A percentile compares a stretch with the other conserved stretches of the same genome.
Evolutionary conservation across 805 yeast genomes (phyloP).

Genomic region (Candida chilensis): DNA sequence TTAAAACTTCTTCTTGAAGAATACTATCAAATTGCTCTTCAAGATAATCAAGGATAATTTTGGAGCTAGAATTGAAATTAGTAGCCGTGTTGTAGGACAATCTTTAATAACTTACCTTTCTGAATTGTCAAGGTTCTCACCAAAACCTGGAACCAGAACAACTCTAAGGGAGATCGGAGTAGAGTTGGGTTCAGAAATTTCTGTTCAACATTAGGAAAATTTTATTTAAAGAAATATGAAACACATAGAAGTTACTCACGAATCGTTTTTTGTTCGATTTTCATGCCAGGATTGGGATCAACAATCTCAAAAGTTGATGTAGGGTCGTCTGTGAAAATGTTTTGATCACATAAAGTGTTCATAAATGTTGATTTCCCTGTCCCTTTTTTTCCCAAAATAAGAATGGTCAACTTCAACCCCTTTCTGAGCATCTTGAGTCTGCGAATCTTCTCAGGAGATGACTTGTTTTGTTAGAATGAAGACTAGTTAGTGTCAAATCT

Average conservation of each 20-base stretch:
- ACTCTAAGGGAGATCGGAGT: slow-evolving; percentile 3
- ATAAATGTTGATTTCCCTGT: slow-evolving; percentile 69
- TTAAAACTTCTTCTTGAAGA: slow-evolving; percentile 75
- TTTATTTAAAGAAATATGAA: slow-evolving; percentile 75
- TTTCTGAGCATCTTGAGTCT: slow-evolving; percentile 10
- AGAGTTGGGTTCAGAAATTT: slow-evolving; percentile 8
- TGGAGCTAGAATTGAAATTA: slow-evolving; percentile 52
- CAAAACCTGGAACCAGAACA: slow-evolving; percentile 42
- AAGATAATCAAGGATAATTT: slow-evolving; percentile 47
- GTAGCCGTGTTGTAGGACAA: not conserved
- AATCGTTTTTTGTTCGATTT: slow-evolving; percentile 27
- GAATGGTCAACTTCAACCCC: slow-evolving; percentile 14
- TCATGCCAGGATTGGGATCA: slow-evolving; percentile 17
- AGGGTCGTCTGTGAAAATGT: slow-evolving; percentile 2
- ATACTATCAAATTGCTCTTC: slow-evolving; percentile 71
- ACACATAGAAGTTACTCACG: slow-evolving; percentile 47
- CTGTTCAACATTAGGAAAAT: no score
- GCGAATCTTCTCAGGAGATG: slow-evolving; percentile 12
- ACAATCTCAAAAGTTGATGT: slow-evolving; percentile 27
- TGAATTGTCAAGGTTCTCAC: slow-evolving; percentile 56
- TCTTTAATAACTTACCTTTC: not conserved
- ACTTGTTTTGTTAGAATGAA: slow-evolving; percentile 2
- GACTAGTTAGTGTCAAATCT: no score
- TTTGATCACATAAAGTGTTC: slow-evolving; percentile 60
- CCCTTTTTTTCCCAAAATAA: slow-evolving; percentile 29